Evolutionary conservation across 352 stramenopile species (phyloP).

Genomic region (Phytophthora sojae): DNA sequence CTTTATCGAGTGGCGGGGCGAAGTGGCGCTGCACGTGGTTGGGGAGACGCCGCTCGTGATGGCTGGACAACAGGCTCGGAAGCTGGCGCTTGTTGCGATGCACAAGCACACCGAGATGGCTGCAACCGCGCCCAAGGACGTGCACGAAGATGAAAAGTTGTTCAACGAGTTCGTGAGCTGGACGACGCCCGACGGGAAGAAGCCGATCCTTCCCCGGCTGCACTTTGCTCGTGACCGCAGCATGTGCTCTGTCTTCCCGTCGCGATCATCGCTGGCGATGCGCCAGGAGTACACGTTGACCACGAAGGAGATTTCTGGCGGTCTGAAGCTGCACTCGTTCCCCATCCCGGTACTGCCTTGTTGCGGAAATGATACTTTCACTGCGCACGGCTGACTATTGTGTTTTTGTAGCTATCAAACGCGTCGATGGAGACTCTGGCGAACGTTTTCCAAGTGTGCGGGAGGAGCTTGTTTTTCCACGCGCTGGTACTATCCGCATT

Average conservation of each 20-base stretch:
- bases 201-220: conserved; percentile 71
- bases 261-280: conserved; percentile 60
- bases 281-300: conserved; percentile 83
- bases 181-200: conserved; percentile 65
- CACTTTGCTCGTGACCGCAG: conserved; percentile 83
- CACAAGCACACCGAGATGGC: conserved; percentile 44
- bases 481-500: conserved; percentile 82
- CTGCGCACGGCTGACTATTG: conserved; percentile 15
- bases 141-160: conserved; percentile 75
- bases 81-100: conserved; percentile 78
- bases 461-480: conserved; percentile 89
- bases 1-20: conserved; percentile 87
- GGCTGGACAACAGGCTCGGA: conserved; percentile 78
- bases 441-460: conserved; percentile 82
- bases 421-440: conserved; percentile 67
- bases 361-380: neutral
- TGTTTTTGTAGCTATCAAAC: conserved; percentile 53
- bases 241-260: conserved; percentile 72
- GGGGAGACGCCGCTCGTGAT: conserved; percentile 83
- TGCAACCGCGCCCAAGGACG: conserved; percentile 36
- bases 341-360: conserved; percentile 67
- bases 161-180: conserved; percentile 91
- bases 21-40: conserved; percentile 80
- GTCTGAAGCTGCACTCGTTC: conserved; percentile 81
- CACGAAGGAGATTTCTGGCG: conserved; percentile 89